These are phyloP conservation scores for Pythium brachiatum DNA, from an alignment of 352 stramenopile genomes.

Conservation along the genomic window DNA sequence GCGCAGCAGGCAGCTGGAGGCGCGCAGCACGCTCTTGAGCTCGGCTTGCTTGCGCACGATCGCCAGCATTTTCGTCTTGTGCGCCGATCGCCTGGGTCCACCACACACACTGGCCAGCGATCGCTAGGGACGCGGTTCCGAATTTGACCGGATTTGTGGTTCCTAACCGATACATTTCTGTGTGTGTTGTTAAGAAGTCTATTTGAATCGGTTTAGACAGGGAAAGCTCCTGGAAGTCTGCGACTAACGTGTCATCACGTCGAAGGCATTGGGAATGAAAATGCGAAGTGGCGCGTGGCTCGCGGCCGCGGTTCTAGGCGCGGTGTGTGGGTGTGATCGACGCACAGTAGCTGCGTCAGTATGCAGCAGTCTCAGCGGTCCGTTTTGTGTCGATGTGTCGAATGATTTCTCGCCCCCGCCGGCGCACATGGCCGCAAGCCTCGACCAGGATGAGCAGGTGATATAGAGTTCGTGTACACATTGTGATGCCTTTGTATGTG, in stretches of 20 bases:
- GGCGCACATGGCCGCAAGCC: conserved; percentile 36
- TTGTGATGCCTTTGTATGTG: background rate
- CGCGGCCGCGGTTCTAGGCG: conserved; percentile 7
- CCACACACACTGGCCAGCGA: conserved; percentile 20
- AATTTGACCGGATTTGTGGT: conserved; percentile 4
- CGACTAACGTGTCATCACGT: conserved; percentile 15
- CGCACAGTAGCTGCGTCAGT: background rate
- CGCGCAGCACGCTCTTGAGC: conserved; percentile 33
- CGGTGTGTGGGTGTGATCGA: background rate
- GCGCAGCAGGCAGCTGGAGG: conserved; percentile 42
- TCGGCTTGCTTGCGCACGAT: conserved; percentile 21
- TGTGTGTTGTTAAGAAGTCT: too few relatives aligned
- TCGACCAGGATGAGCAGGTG: conserved; percentile 45
- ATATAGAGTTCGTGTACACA: too few relatives aligned
- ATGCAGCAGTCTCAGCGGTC: conserved; percentile 74
- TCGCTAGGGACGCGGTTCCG: conserved; percentile 17
- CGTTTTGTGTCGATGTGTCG: conserved; percentile 41
- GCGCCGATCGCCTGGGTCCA: conserved; percentile 24
- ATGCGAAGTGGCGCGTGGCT: conserved; percentile 2
- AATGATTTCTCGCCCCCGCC: conserved; percentile 34
- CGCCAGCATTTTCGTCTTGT: conserved; percentile 28
- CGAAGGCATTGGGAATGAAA: background rate
- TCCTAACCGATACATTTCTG: conserved; percentile 17
- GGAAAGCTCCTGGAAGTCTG: background rate
- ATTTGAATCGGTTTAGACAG: conserved; percentile 12